These are phyloP conservation scores for Solanum dulcamara DNA, from an alignment of 257 asterid species.

Conservation along the genomic window DNA sequence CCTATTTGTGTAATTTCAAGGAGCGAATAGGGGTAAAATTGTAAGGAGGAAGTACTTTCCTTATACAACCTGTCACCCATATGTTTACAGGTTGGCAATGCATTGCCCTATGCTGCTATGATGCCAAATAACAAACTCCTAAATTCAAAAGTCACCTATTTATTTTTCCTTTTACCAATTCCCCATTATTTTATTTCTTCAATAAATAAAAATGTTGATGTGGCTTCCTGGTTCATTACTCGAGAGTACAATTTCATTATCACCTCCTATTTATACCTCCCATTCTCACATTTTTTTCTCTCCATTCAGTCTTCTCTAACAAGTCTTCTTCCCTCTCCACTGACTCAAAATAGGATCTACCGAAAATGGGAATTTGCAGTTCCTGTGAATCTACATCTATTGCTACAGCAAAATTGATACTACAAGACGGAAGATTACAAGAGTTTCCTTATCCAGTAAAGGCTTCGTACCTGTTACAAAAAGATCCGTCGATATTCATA, in stretches of 20 bases:
- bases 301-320: neutral
- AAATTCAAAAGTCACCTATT: neutral
- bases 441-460: constrained; percentile 72
- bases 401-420: constrained; percentile 64
- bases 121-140: neutral
- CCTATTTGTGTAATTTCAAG: neutral
- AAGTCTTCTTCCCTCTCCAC: neutral
- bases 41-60: neutral
- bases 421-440: constrained; percentile 67
- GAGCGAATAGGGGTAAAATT: neutral
- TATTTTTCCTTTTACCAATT: neutral
- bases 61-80: constrained; percentile 53
- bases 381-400: constrained; percentile 67
- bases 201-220: constrained; percentile 24
- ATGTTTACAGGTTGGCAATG: constrained; percentile 52
- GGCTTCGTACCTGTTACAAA: constrained; percentile 60
- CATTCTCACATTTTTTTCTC: neutral
- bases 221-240: constrained; percentile 38
- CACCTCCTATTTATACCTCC: neutral
- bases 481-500: constrained; percentile 54
- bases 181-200: neutral
- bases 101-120: neutral
- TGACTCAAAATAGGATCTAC: neutral
- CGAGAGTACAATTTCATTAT: constrained; percentile 18
- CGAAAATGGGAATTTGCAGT: constrained; percentile 67